A percentile compares a stretch with the other conserved stretches of the same genome.
Evolutionary conservation across 768 basidiomycete genomes (phyloP).

Genomic region (Tylopilus rubrobrunneus): DNA sequence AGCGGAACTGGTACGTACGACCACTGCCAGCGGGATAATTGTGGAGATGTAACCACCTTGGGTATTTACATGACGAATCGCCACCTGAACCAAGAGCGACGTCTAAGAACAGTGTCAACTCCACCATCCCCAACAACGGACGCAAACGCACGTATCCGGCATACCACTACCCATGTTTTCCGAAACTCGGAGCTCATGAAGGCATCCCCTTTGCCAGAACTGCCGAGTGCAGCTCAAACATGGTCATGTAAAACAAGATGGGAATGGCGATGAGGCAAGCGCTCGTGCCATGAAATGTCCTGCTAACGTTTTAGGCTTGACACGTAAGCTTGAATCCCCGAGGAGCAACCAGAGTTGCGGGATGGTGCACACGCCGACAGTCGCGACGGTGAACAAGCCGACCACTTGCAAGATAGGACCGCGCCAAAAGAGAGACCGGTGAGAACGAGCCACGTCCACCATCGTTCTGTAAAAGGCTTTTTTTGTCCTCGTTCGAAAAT

Average conservation of each 20-base stretch:
- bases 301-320: constrained; percentile 71
- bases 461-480: no score
- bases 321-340: constrained; percentile 79
- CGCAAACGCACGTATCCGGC: constrained; percentile 76
- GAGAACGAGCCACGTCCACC: no score
- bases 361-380: constrained; percentile 81
- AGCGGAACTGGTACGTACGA: constrained; percentile 49
- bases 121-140: not conserved
- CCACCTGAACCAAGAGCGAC: constrained; percentile 82
- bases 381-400: constrained; percentile 95
- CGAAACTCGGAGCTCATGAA: constrained; percentile 99
- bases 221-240: constrained; percentile 99
- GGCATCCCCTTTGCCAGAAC: constrained; percentile 94
- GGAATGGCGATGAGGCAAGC: constrained; percentile 87
- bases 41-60: constrained; percentile 96
- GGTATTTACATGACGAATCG: constrained; percentile 89
- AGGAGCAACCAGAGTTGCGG: constrained; percentile 86
- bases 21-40: constrained; percentile 87
- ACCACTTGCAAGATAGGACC: constrained; percentile 97
- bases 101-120: constrained; percentile 43
- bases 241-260: constrained; percentile 86
- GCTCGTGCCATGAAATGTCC: constrained; percentile 88
- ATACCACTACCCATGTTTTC: constrained; percentile 87
- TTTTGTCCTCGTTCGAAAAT: no score
- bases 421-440: no score